These are phyloP conservation scores for Epichloe gansuensis DNA, from an alignment of 2,329 filamentous ascomycete species.

Conservation along the genomic window DNA sequence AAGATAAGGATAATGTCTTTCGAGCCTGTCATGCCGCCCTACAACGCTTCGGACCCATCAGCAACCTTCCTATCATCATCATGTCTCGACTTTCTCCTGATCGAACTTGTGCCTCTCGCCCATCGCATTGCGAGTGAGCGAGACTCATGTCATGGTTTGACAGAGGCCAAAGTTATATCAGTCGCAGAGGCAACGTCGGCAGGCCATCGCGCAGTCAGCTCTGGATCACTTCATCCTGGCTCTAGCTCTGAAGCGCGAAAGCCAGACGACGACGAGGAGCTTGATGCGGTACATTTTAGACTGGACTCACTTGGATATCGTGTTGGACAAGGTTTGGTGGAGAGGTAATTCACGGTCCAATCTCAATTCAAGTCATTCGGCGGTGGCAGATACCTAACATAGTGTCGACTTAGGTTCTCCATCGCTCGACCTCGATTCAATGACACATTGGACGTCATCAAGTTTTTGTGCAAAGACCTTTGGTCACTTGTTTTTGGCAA, in stretches of 20 bases:
- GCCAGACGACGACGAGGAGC: conserved; percentile 63
- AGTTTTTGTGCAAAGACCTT: conserved; percentile 96
- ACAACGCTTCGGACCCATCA: conserved; percentile 60
- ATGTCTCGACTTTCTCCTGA: conserved; percentile 86
- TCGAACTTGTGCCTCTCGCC: conserved; percentile 91
- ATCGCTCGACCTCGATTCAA: conserved; percentile 76
- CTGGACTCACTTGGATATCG: conserved; percentile 80
- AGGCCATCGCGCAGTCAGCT: conserved; percentile 10
- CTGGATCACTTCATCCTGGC: conserved; percentile 11
- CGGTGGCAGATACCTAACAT: background rate
- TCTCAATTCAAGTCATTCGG: background rate
- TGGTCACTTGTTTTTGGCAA: conserved; percentile 93
- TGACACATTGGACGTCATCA: conserved; percentile 90
- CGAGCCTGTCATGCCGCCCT: conserved; percentile 55
- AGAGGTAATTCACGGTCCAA: conserved; percentile 48
- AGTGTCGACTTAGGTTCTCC: conserved; percentile 49
- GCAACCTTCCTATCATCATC: conserved; percentile 71
- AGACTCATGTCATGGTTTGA: conserved; percentile 27
- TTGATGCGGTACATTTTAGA: conserved; percentile 75
- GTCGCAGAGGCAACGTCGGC: conserved; percentile 8
- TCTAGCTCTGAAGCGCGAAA: conserved; percentile 13
- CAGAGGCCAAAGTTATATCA: conserved; percentile 9
- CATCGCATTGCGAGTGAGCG: conserved; percentile 73
- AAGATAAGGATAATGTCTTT: conserved; percentile 51
- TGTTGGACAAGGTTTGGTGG: conserved; percentile 83